Percentiles rank a stretch among this genome's conserved stretches.
Evolutionary conservation across 2,329 filamentous ascomycete species (phyloP).

Genomic region (Pseudogymnoascus sp.): DNA sequence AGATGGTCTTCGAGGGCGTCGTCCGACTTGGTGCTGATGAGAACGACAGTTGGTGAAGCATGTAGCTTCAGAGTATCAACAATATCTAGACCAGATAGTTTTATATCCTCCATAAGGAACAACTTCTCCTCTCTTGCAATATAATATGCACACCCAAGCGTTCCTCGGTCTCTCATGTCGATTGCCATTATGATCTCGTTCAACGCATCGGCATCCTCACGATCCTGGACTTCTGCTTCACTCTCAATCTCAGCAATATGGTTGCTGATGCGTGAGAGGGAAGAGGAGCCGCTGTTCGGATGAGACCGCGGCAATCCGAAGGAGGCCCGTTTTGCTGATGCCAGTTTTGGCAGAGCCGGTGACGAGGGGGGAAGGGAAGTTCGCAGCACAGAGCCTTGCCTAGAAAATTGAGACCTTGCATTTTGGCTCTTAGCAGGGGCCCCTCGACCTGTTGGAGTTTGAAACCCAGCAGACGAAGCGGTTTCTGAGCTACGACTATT

Average conservation of each 20-base stretch:
- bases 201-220: constrained; percentile 42
- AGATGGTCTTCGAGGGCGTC: constrained; percentile 28
- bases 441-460: neutral
- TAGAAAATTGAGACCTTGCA: constrained; percentile 14
- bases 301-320: constrained; percentile 14
- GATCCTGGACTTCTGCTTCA: constrained; percentile 27
- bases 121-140: constrained; percentile 61
- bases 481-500: neutral
- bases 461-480: neutral
- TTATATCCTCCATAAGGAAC: constrained; percentile 70
- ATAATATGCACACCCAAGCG: constrained; percentile 81
- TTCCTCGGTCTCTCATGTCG: constrained; percentile 62
- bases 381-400: constrained; percentile 16
- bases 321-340: constrained; percentile 18
- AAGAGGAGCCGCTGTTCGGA: neutral
- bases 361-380: constrained; percentile 16
- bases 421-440: neutral
- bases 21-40: constrained; percentile 36
- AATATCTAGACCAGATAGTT: constrained; percentile 59
- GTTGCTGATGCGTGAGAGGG: neutral
- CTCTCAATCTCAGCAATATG: constrained; percentile 19
- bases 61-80: constrained; percentile 55
- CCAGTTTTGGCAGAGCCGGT: constrained; percentile 14
- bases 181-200: constrained; percentile 75
- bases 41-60: constrained; percentile 47